phyloP scores from a whole-genome alignment of 192 early-diverging fungal genomes.

The Coemansia brasiliensis region DNA sequence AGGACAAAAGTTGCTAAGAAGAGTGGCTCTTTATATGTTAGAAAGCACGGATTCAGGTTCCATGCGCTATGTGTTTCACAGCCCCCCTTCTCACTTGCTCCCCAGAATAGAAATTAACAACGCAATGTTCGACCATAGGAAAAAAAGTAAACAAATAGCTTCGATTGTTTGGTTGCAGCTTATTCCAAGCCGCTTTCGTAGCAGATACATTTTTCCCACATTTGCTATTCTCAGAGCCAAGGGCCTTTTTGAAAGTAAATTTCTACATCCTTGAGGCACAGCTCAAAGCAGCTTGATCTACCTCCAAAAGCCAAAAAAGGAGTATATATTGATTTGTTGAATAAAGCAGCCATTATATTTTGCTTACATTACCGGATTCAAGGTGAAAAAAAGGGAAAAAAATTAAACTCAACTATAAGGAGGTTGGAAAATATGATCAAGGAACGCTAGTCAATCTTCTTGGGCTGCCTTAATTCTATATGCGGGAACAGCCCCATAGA shows the following conservation, averaged over 20 bases:
- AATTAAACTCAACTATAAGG: too few species aligned
- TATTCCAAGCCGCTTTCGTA: not conserved
- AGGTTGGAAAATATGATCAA: not conserved
- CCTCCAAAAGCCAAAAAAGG: too few species aligned
- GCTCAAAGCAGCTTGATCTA: too few species aligned
- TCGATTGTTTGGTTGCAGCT: too few species aligned
- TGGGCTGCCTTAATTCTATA: constrained; percentile 23
- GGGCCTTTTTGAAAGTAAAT: not conserved
- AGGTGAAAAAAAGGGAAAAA: too few species aligned
- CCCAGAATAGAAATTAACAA: constrained; percentile 1
- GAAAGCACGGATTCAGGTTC: not conserved
- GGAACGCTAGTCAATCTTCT: constrained; percentile 35
- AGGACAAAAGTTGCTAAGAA: too few species aligned
- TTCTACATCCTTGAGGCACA: too few species aligned
- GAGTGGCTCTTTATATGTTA: too few species aligned
- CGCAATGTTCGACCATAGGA: not conserved
- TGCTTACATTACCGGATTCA: too few species aligned
- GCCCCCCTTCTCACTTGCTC: not conserved
- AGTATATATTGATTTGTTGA: too few species aligned
- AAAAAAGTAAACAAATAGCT: not conserved
- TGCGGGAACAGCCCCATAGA: constrained; percentile 34
- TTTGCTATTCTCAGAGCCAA: too few species aligned
- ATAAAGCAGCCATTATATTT: too few species aligned
- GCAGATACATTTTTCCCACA: not conserved
- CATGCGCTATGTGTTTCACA: not conserved